phyloP scores from a whole-genome alignment of 768 basidiomycete genomes.

The Heimioporus sp. region DNA sequence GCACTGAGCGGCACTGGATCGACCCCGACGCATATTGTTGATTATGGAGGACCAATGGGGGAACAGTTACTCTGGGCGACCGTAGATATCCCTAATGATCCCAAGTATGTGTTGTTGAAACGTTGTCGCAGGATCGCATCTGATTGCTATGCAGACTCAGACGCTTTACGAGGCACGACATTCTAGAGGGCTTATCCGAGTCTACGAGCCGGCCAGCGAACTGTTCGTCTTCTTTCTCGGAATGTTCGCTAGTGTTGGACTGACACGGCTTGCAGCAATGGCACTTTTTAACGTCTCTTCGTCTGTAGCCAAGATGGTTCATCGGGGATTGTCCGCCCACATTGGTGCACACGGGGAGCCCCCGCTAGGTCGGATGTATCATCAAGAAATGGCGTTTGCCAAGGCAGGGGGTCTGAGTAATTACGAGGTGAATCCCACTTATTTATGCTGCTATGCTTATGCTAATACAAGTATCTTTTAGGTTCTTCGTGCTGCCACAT shows the following conservation, averaged over 20 bases:
- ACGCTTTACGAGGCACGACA: constrained; percentile 62
- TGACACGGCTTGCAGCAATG: constrained; percentile 41
- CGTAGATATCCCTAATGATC: constrained; percentile 62
- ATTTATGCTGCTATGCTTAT: background rate
- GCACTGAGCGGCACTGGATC: constrained; percentile 66
- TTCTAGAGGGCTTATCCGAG: constrained; percentile 58
- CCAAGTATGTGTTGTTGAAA: constrained; percentile 46
- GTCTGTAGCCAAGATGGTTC: constrained; percentile 68
- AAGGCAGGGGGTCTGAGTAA: constrained; percentile 62
- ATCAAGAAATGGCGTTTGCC: constrained; percentile 70
- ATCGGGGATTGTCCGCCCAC: constrained; percentile 56
- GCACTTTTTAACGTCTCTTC: constrained; percentile 67
- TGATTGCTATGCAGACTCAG: constrained; percentile 46
- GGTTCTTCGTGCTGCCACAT: constrained; percentile 70
- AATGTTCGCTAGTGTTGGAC: background rate
- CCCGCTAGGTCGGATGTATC: constrained; percentile 73
- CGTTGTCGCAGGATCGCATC: background rate
- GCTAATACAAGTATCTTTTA: constrained; percentile 21
- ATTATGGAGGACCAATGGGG: constrained; percentile 71
- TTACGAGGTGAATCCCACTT: constrained; percentile 51
- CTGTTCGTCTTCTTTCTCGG: constrained; percentile 40
- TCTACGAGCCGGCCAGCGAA: constrained; percentile 56
- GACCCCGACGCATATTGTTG: constrained; percentile 74
- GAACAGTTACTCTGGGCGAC: constrained; percentile 70
- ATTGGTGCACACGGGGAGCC: constrained; percentile 77